Evolutionary conservation across 2,329 filamentous ascomycete genomes (phyloP).

Genomic region (Penicillium paneum): DNA sequence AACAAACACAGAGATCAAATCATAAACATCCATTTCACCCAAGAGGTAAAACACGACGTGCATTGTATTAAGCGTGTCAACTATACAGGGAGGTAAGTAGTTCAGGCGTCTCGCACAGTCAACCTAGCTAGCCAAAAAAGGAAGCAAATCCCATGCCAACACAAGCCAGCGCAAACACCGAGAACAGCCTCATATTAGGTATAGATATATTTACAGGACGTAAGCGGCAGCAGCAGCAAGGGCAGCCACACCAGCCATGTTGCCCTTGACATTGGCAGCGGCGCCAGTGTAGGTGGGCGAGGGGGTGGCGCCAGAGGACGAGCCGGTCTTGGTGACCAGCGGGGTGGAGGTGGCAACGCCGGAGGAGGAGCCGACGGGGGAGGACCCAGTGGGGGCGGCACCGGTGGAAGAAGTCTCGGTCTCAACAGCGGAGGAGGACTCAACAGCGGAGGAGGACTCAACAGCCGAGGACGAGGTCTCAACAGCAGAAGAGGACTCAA

Average conservation of each 20-base stretch:
- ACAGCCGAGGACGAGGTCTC: neutral
- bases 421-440: slow-evolving; percentile 3
- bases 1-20: neutral
- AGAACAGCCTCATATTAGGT: slow-evolving; percentile 7
- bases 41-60: neutral
- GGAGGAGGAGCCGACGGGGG: slow-evolving; percentile 13
- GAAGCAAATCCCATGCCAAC: neutral
- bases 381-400: slow-evolving; percentile 7
- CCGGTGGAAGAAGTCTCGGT: neutral
- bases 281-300: slow-evolving; percentile 26
- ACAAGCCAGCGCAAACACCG: neutral
- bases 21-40: neutral
- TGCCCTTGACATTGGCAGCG: slow-evolving; percentile 26
- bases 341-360: slow-evolving; percentile 18
- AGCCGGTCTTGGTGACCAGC: slow-evolving; percentile 13
- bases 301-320: slow-evolving; percentile 13
- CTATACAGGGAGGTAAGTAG: slow-evolving; percentile 1
- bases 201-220: slow-evolving; percentile 25
- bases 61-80: slow-evolving; percentile 8
- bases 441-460: slow-evolving; percentile 1
- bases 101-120: neutral
- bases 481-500: slow-evolving; percentile 1
- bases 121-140: neutral
- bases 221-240: slow-evolving; percentile 26
- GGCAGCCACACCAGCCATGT: slow-evolving; percentile 26